These are phyloP conservation scores for Pichia sp. DNA, from an alignment of 1,139 yeast genomes.

Conservation along the genomic window DNA sequence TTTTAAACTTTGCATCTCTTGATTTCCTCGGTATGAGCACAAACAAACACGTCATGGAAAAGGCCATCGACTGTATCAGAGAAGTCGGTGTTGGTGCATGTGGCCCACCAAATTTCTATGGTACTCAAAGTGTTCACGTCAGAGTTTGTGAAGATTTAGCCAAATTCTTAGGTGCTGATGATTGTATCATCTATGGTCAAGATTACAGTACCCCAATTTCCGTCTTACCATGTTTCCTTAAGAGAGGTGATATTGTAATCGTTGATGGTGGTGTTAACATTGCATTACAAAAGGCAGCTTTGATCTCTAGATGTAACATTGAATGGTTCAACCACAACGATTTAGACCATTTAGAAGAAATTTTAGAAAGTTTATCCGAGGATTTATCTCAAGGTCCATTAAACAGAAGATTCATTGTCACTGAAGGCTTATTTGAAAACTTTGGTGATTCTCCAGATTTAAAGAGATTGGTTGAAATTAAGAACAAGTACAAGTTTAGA, in stretches of 20 bases:
- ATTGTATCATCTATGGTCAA: conserved; percentile 87
- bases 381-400: conserved; percentile 66
- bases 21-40: conserved; percentile 63
- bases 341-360: conserved; percentile 72
- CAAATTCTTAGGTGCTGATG: conserved; percentile 70
- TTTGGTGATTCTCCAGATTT: conserved; percentile 81
- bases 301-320: conserved; percentile 82
- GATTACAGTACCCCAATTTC: conserved; percentile 90
- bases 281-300: conserved; percentile 84
- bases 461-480: conserved; percentile 67
- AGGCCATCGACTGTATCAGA: conserved; percentile 58
- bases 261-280: conserved; percentile 81
- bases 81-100: conserved; percentile 96
- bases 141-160: conserved; percentile 77
- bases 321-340: conserved; percentile 89
- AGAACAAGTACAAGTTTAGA: conserved; percentile 79
- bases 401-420: conserved; percentile 83
- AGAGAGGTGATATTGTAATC: conserved; percentile 90
- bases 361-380: conserved; percentile 63
- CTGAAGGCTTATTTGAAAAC: conserved; percentile 85
- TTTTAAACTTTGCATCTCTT: conserved; percentile 61
- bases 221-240: conserved; percentile 94
- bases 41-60: conserved; percentile 46
- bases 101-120: conserved; percentile 98
- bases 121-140: conserved; percentile 91